Evolutionary conservation across 768 basidiomycete species (phyloP).

Genomic region (Auricularia sp.): DNA sequence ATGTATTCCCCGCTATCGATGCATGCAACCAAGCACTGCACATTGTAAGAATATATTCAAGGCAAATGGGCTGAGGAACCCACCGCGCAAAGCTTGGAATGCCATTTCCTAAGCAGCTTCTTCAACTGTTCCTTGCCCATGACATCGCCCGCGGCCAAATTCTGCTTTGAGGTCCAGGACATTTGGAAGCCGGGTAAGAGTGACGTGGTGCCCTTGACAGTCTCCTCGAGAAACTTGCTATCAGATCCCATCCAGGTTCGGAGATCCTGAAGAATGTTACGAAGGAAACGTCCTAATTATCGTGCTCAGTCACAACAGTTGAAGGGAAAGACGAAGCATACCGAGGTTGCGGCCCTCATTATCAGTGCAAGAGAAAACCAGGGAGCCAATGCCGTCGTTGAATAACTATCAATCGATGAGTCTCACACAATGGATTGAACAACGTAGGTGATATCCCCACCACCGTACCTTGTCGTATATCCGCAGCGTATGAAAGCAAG

Average conservation of each 20-base stretch:
- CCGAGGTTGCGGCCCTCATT: conserved; percentile 94
- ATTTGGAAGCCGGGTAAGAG: conserved; percentile 64
- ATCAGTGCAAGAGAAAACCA: conserved; percentile 90
- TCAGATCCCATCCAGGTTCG: conserved; percentile 55
- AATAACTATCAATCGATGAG: conserved; percentile 47
- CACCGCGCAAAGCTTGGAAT: conserved; percentile 65
- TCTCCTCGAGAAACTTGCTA: background rate
- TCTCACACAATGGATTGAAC: background rate
- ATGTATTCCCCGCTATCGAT: conserved; percentile 88
- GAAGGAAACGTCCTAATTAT: conserved; percentile 70
- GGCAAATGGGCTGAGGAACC: conserved; percentile 14
- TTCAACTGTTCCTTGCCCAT: conserved; percentile 66
- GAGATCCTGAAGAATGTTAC: conserved; percentile 68
- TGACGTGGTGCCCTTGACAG: conserved; percentile 39
- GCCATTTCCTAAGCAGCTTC: conserved; percentile 72
- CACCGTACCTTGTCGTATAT: conserved; percentile 68
- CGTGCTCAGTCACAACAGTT: background rate
- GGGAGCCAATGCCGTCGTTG: conserved; percentile 70
- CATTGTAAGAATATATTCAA: conserved; percentile 7
- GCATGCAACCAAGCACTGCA: conserved; percentile 69
- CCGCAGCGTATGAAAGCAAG: conserved; percentile 75
- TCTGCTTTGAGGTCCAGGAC: conserved; percentile 33
- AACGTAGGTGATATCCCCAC: background rate
- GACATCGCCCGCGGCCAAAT: conserved; percentile 37
- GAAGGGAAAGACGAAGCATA: conserved; percentile 22